Evolutionary conservation across 805 yeast species (phyloP).

Genomic region (Kockiozyma suomiensis): DNA sequence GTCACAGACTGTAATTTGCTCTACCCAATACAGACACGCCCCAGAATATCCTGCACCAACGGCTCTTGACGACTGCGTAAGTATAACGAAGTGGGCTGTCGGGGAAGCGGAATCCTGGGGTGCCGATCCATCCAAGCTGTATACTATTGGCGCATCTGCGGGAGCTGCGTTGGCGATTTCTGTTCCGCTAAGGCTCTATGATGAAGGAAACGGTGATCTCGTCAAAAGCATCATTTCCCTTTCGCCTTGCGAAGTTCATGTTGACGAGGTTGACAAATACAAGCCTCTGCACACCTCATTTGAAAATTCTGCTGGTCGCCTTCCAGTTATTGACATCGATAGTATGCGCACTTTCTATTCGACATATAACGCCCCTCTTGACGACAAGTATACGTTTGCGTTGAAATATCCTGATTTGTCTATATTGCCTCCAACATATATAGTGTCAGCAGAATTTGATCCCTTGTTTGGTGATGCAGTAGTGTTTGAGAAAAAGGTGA

Average conservation of each 20-base stretch:
- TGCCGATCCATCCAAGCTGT: slow-evolving; percentile 1
- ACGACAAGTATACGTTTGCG: slow-evolving; percentile 11
- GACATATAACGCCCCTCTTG: slow-evolving; percentile 14
- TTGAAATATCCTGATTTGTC: slow-evolving; percentile 7
- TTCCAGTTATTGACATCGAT: slow-evolving; percentile 11
- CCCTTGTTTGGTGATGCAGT: slow-evolving; percentile 10
- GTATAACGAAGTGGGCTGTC: slow-evolving; percentile 12
- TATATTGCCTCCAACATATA: slow-evolving; percentile 2
- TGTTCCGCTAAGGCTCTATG: slow-evolving; percentile 5
- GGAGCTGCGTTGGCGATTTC: slow-evolving; percentile 16
- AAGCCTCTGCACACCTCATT: slow-evolving; percentile 5
- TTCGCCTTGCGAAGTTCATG: slow-evolving; percentile 13
- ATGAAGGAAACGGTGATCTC: slow-evolving; percentile 6
- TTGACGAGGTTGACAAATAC: slow-evolving; percentile 4
- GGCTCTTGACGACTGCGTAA: slow-evolving; percentile 16
- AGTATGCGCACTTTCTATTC: slow-evolving; percentile 13
- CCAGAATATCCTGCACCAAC: slow-evolving; percentile 16
- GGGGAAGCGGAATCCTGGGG: slow-evolving; percentile 7
- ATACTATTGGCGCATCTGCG: slow-evolving; percentile 15
- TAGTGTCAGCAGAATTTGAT: slow-evolving; percentile 20
- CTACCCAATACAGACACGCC: slow-evolving; percentile 19
- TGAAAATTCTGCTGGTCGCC: slow-evolving; percentile 2
- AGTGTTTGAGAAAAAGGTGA: neutral
- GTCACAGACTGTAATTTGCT: slow-evolving; percentile 14
- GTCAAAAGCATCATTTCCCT: slow-evolving; percentile 5